phyloP scores from a whole-genome alignment of 2,329 filamentous ascomycete species.

The Fusarium sp. region DNA sequence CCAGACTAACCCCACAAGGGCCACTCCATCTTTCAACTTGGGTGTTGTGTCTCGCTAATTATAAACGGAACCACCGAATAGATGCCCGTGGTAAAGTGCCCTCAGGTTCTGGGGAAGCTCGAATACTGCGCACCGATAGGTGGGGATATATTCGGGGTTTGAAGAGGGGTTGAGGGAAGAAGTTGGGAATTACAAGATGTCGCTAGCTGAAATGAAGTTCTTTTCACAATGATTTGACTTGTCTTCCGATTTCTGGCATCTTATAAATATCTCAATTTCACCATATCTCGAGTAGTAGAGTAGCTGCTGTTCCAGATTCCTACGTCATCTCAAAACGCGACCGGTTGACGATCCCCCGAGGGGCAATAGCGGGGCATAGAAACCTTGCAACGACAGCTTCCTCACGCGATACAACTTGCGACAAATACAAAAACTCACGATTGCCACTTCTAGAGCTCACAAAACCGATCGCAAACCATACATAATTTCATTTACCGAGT shows the following conservation, averaged over 20 bases:
- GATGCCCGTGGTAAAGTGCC: constrained; percentile 27
- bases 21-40: constrained; percentile 2
- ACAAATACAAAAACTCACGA: constrained; percentile 21
- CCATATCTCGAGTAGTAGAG: background rate
- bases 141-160: constrained; percentile 45
- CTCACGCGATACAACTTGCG: constrained; percentile 40
- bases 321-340: constrained; percentile 39
- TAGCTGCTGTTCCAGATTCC: background rate
- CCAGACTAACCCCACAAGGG: constrained; percentile 27
- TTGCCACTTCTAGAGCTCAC: background rate
- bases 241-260: background rate
- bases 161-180: constrained; percentile 27
- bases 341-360: constrained; percentile 31
- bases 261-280: constrained; percentile 1
- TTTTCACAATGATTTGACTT: background rate
- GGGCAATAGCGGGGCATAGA: constrained; percentile 46
- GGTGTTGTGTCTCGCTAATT: constrained; percentile 1
- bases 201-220: background rate
- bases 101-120: constrained; percentile 31
- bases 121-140: constrained; percentile 44
- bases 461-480: background rate
- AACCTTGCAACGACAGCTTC: constrained; percentile 42
- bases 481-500: background rate
- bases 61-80: constrained; percentile 27
- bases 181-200: background rate